Base-by-base conservation (phyloP, 2,329 filamentous ascomycete genomes). In the Aspergillus proliferans region DNA sequence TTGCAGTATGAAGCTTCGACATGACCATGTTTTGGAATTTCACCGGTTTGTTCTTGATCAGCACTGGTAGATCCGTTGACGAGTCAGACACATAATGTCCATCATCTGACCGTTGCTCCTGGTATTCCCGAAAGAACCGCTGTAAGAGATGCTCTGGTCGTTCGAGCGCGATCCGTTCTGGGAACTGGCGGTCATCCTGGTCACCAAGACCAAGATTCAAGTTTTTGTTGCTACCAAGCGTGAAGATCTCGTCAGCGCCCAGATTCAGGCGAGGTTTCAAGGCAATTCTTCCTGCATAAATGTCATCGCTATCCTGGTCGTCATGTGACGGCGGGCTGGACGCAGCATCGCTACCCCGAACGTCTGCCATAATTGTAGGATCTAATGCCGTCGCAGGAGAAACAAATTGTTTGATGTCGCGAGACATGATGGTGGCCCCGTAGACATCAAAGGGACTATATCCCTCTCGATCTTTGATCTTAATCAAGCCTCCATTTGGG, bases 191-290 rank as follows among this genome's bases (percentile, higher is more conserved):
- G 64, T 98, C 92, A 65, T 96, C 90, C 61, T 94, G 86, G 63
- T 98, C 91, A n/a, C 91, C 91, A 52, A 97, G 85, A 1, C 93
- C 93, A 19, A 98, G 79, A 0, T 88, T 93, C 8, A 95, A 72
- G 58, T 98, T 98, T 63, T 93, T 94, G 71, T 96, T 98, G 70
- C 91, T 97, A 45, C 93, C 93, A 69, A 97, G 96, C 1, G 89
- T 86, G 61, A 89, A 97, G 1, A 96, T 74, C 63, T 98, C 93
- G 60, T 95, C 88, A 7, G 89, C 92, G 19, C 74, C 67, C 22
- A 85, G 57, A 57, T 65, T 67, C 22, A 67, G 61, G 30, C 61
- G 58, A 10, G 67, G 63, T 42, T 64, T 64, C 33, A 71, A 48
- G 55, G 40, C 59, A 39, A 52, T 47, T 40, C 48, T 52, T 8